Percentiles rank a stretch among this genome's conserved stretches.
phyloP scores from a whole-genome alignment of 306 rosid species.

The Prunus dulcis region DNA sequence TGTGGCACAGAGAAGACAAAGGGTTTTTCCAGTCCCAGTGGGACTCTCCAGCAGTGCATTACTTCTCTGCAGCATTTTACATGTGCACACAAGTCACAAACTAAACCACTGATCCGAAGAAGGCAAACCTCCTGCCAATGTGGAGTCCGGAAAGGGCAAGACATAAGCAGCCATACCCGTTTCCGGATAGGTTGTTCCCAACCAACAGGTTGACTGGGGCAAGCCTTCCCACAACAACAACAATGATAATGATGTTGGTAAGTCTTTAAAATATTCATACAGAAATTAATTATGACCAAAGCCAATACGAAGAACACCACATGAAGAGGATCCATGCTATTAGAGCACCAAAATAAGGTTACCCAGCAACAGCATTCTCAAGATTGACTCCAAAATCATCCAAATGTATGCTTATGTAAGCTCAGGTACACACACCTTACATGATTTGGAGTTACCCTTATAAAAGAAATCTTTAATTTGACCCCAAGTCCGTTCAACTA shows the following conservation, averaged over 20 bases:
- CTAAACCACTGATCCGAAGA: background rate
- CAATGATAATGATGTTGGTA: background rate
- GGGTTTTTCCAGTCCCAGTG: conserved; percentile 93
- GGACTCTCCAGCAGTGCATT: conserved; percentile 98
- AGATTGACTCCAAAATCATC: background rate
- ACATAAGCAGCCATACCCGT: background rate
- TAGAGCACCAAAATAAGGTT: background rate
- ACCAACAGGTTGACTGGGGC: background rate
- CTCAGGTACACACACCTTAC: background rate
- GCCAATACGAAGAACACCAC: background rate
- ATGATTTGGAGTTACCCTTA: background rate
- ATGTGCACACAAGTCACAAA: conserved; percentile 2
- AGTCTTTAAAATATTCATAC: background rate
- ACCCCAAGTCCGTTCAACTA: background rate
- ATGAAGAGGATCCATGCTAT: background rate
- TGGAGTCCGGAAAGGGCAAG: background rate
- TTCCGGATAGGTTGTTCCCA: background rate
- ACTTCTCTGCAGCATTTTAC: conserved; percentile 48
- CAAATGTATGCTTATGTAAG: background rate
- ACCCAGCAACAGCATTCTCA: background rate
- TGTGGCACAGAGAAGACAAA: conserved; percentile 94
- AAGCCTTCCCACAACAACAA: background rate
- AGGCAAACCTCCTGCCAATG: background rate
- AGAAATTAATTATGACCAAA: background rate
- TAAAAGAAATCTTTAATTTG: background rate